Evolutionary conservation across 2,329 filamentous ascomycete genomes (phyloP).

Genomic region (Fusarium sp.): DNA sequence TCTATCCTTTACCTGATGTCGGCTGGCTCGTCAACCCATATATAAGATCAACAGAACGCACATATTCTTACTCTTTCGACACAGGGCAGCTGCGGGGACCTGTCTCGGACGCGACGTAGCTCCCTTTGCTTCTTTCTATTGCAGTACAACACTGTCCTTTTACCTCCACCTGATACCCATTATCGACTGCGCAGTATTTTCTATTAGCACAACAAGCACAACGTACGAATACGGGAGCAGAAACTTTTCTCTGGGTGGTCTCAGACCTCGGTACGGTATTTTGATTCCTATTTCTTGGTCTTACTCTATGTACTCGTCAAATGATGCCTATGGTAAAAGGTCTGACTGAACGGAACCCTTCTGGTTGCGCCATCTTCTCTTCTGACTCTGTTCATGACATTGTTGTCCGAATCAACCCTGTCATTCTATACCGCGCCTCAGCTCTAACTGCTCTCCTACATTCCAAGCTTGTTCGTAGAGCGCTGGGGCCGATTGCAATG

Average conservation of each 20-base stretch:
- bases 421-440: slow-evolving; percentile 23
- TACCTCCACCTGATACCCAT: not conserved
- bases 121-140: not conserved
- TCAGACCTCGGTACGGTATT: slow-evolving; percentile 31
- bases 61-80: not conserved
- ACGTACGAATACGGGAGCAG: not conserved
- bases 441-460: slow-evolving; percentile 19
- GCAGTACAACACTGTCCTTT: not conserved
- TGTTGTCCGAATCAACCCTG: slow-evolving; percentile 28
- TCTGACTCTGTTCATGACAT: slow-evolving; percentile 25
- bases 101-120: slow-evolving; percentile 7
- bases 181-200: not conserved
- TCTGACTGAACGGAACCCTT: slow-evolving; percentile 64
- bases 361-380: slow-evolving; percentile 57
- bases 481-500: slow-evolving; percentile 32
- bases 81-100: slow-evolving; percentile 3
- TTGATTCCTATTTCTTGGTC: not conserved
- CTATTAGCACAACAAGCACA: not conserved
- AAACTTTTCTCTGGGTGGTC: not conserved
- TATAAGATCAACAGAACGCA: not conserved
- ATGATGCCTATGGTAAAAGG: slow-evolving; percentile 76
- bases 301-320: slow-evolving; percentile 32
- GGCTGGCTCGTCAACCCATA: not conserved
- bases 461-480: slow-evolving; percentile 30
- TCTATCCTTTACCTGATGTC: not conserved